Evolutionary conservation across 225 moss, liverwort and hornwort species (phyloP).

Genomic region (Lunularia cruciata): DNA sequence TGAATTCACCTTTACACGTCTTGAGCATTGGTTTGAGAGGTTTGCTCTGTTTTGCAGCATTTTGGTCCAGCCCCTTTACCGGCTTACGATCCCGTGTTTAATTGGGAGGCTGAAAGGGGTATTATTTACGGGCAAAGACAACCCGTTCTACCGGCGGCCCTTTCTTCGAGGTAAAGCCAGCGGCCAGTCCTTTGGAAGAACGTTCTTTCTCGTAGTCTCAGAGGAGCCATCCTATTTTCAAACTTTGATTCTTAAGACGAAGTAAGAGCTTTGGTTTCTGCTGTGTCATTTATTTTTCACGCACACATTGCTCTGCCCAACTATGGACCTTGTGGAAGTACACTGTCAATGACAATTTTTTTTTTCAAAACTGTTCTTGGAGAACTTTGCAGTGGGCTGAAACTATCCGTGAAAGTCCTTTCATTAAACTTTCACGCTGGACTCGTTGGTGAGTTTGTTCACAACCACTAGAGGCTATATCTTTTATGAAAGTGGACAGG

Average conservation of each 20-base stretch:
- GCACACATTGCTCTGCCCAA: too few species aligned
- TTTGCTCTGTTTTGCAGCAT: slow-evolving; percentile 88
- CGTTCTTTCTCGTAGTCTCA: not conserved
- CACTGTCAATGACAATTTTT: not conserved
- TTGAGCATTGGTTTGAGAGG: too few species aligned
- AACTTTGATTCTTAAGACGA: not conserved
- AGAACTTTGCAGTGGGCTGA: slow-evolving; percentile 67
- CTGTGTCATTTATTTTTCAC: not conserved
- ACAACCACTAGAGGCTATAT: too few species aligned
- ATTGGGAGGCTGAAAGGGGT: slow-evolving; percentile 73
- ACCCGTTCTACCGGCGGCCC: slow-evolving; percentile 62
- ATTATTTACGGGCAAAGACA: slow-evolving; percentile 75
- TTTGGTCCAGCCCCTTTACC: slow-evolving; percentile 72
- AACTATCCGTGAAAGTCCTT: slow-evolving; percentile 80
- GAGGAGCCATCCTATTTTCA: too few species aligned
- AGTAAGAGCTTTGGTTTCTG: not conserved
- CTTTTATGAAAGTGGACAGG: too few species aligned
- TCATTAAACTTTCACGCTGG: slow-evolving; percentile 86
- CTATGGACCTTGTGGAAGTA: not conserved
- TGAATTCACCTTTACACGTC: too few species aligned
- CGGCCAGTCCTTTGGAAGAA: not conserved
- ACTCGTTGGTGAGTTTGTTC: slow-evolving; percentile 85
- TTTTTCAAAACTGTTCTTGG: slow-evolving; percentile 7
- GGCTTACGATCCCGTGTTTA: slow-evolving; percentile 91
- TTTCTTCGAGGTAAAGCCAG: slow-evolving; percentile 54